These are phyloP conservation scores for Fusarium lateritium DNA, from an alignment of 2,329 filamentous ascomycete species.

Conservation along the genomic window DNA sequence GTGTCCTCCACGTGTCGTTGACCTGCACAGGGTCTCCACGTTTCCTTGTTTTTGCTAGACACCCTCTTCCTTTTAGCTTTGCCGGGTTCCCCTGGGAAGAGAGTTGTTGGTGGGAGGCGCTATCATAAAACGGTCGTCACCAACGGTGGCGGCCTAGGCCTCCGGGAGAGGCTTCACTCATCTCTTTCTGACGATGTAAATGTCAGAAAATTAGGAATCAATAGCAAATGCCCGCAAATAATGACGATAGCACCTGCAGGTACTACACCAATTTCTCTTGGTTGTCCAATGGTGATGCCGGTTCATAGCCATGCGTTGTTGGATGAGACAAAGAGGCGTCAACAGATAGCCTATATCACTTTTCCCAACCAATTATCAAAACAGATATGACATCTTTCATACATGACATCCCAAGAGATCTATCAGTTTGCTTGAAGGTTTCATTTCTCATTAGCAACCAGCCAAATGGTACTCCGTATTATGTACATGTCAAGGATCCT, in stretches of 20 bases:
- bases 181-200: not conserved
- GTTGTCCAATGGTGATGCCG: not conserved
- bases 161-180: conserved; percentile 16
- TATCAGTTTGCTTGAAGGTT: conserved; percentile 39
- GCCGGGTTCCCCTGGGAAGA: not conserved
- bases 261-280: not conserved
- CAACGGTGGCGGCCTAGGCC: conserved; percentile 13
- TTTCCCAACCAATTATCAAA: not conserved
- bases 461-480: conserved; percentile 46
- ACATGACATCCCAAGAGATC: conserved; percentile 7
- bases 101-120: conserved; percentile 9
- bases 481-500: conserved; percentile 49
- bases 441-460: conserved; percentile 53
- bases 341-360: not conserved
- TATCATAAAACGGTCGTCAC: conserved; percentile 2
- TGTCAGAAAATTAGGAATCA: not conserved
- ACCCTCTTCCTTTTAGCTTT: conserved; percentile 11
- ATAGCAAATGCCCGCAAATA: not conserved
- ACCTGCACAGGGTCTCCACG: conserved; percentile 11
- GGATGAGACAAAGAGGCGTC: conserved; percentile 16
- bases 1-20: conserved; percentile 47
- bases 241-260: not conserved
- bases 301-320: conserved; percentile 11
- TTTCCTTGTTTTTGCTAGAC: conserved; percentile 2
- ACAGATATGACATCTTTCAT: conserved; percentile 15